Percentiles rank a stretch among this genome's conserved stretches.
Conservation (phyloP, 257 asterid genomes). For the Penstemon davidsonii region DNA sequence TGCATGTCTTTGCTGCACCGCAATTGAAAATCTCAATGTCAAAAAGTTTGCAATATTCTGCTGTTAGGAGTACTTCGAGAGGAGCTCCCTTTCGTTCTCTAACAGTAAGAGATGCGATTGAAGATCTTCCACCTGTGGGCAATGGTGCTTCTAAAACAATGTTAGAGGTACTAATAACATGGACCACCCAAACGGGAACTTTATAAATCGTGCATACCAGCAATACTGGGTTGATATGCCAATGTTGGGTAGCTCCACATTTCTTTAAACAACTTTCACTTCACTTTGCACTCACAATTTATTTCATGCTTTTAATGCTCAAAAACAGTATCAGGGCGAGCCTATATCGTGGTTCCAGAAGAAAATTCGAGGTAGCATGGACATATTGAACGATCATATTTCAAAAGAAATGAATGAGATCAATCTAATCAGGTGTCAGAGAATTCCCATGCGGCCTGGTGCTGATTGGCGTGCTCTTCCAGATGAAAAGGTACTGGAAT, state of each 20-base stretch:
- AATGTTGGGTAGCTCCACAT: not conserved
- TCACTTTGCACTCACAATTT: slow-evolving; percentile 11
- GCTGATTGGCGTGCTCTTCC: slow-evolving; percentile 96
- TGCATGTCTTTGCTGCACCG: slow-evolving; percentile 91
- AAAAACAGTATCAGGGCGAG: slow-evolving; percentile 67
- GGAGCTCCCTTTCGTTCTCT: slow-evolving; percentile 96
- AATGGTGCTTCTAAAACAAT: slow-evolving; percentile 72
- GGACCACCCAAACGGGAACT: not conserved
- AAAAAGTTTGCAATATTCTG: slow-evolving; percentile 58
- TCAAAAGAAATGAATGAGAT: slow-evolving; percentile 92
- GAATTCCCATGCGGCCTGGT: slow-evolving; percentile 84
- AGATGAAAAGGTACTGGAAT: slow-evolving; percentile 67
- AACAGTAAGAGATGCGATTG: slow-evolving; percentile 94
- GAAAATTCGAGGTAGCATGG: slow-evolving; percentile 65
- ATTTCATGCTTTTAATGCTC: slow-evolving; percentile 23
- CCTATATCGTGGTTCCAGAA: slow-evolving; percentile 90
- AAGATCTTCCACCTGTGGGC: slow-evolving; percentile 86
- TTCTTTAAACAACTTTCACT: slow-evolving; percentile 3
- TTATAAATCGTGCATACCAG: slow-evolving; percentile 2
- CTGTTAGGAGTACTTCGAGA: slow-evolving; percentile 76
- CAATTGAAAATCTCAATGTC: slow-evolving; percentile 71
- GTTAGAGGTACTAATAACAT: slow-evolving; percentile 51
- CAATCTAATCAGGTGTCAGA: slow-evolving; percentile 76
- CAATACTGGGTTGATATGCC: not conserved
- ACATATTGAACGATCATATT: slow-evolving; percentile 62